Conservation (phyloP, 345 rosid species). For the Garcia nutans region DNA sequence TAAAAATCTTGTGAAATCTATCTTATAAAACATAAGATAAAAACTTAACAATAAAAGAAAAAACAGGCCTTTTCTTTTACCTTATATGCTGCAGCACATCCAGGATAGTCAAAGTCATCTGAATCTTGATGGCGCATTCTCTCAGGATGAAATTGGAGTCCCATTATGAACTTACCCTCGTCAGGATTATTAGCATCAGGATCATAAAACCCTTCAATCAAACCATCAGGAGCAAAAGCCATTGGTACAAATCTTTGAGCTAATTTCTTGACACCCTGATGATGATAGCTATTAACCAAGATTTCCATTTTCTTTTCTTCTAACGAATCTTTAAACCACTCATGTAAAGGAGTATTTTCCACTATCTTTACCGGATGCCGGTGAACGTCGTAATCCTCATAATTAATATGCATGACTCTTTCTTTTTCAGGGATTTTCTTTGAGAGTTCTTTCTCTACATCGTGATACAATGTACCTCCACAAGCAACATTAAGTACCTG, state of each 20-base stretch:
- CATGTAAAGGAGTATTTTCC: conserved; percentile 51
- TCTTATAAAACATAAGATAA: neutral
- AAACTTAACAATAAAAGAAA: neutral
- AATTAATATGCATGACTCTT: conserved; percentile 45
- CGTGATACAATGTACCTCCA: conserved; percentile 66
- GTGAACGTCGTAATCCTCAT: conserved; percentile 57
- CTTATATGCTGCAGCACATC: conserved; percentile 52
- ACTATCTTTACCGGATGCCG: conserved; percentile 45
- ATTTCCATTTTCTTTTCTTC: conserved; percentile 51
- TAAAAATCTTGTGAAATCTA: neutral
- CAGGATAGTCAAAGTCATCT: conserved; percentile 54
- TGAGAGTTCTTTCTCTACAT: conserved; percentile 46
- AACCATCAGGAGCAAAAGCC: conserved; percentile 66
- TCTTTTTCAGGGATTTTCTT: conserved; percentile 20
- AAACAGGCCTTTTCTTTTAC: conserved; percentile 23
- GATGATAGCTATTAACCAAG: conserved; percentile 67
- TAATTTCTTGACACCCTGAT: conserved; percentile 59
- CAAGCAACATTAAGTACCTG: conserved; percentile 69
- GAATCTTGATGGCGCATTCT: conserved; percentile 52
- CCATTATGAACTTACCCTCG: conserved; percentile 61
- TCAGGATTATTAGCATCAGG: conserved; percentile 54
- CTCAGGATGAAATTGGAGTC: conserved; percentile 69
- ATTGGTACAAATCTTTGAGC: conserved; percentile 54
- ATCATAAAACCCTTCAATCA: conserved; percentile 76
- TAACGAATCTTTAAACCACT: conserved; percentile 54